Evolutionary conservation across 225 moss, liverwort and hornwort species (phyloP), one percentile per base, ranked within the genome.

Genomic region (Antitrichia curtipendula): DNA sequence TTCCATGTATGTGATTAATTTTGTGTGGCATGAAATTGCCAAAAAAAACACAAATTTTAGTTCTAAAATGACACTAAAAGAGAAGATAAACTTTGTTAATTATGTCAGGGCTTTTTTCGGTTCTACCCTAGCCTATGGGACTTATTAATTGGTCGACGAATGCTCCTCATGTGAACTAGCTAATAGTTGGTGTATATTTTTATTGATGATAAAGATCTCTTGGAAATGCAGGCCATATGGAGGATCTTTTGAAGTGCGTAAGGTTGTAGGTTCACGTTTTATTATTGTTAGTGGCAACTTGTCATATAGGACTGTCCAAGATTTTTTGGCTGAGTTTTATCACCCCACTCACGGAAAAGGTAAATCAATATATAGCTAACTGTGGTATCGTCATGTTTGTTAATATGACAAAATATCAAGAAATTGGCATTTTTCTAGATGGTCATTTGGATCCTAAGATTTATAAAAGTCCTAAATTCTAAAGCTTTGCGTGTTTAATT

Each of bases 211-310:
- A 78, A 88, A 50, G 40, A 47, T 38, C 34, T 49, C 80, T 81
- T 80, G 68, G 41, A 80, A 83, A 56, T 86, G 89, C 94, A 98
- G 98, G 87, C 98, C 98, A 60, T 97, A 92, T 84, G 98, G 98
- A 70, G 98, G 98, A 87, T 90, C 89, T 29, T 96, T 97, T 45
- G 91, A 95, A 86, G 94, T 95, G 62, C 92, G 93, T 27, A 97
- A 96, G 90, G 94, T 96, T 34, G 91, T 95, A n/a, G 98, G 97
- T 74, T 98, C 97, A 31, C 96, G 97, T 60, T 97, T 98, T 82
- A 94, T 98, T 84, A 93, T 98, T 83, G 54, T 98, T 74, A 97
- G 96, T 72, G 98, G 98, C 77, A 95, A 96, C 86, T 85, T 98
- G 84, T 95, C 98, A 31, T 94, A 89, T 81, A 88, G 85, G 89